Base-by-base conservation (phyloP, 768 basidiomycete species). In the Pisolithus orientalis region DNA sequence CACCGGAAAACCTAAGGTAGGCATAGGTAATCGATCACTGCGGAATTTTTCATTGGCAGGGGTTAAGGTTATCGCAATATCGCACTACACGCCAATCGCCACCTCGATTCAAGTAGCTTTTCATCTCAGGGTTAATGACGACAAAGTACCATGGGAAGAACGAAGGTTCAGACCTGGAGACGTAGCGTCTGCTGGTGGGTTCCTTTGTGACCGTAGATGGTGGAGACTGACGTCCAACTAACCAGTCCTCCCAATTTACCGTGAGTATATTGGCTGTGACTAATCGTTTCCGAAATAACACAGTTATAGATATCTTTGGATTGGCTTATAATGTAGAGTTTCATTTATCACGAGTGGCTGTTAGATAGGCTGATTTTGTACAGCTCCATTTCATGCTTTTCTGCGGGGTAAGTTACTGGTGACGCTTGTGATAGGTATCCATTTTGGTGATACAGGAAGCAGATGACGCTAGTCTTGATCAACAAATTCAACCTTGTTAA, bases 41-140 rank as follows among this genome's bases (percentile, higher is more conserved):
- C n/a, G 16, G 38, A 37, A 45, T 58, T 25, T 0, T 0, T 27
- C 5, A 14, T 17, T 34, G 13, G 28, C 8, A 27, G 16, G 31
- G 16, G 13, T 34, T 9, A 32, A 84, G 84, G 87, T 84, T 9
- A 84, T 87, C 16, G 75, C 73, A 7, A 82, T 89, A 52, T 62
- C 86, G 0, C 87, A 89, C 62, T 83, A 80, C 60, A 65, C 76
- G 0, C 76, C 85, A 5, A 83, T 87, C 29, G 72, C 78, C 16
- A 87, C 86, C 59, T 67, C 82, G 4, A 60, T 84, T n/a, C 83
- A 85, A 65, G 81, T 72, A 70, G 76, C 75, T 1, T 52, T 72
- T 39, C 81, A 82, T 58, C 74, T 74, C 57, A 73, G 70, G 40
- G 57, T 79, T 8, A 68, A 69, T 52, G 61, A 65, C 32, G 72